Percentiles rank a stretch among this genome's conserved stretches.
phyloP scores from a whole-genome alignment of 208 protist species.

The Trypanosoma avium region DNA sequence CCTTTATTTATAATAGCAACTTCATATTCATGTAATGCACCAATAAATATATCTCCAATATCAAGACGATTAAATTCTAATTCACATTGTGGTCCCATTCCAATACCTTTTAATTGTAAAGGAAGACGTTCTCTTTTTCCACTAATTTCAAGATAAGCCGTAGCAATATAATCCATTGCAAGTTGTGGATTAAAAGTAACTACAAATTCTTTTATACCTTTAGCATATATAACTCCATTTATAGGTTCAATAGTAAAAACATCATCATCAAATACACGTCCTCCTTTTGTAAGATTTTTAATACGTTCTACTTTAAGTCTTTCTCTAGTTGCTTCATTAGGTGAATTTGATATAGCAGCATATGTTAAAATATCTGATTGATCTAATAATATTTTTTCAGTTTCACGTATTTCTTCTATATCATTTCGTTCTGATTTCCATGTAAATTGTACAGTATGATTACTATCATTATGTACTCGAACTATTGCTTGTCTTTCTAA shows the following conservation, averaged over 20 bases:
- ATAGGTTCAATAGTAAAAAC: constrained; percentile 90
- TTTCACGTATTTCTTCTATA: constrained; percentile 8
- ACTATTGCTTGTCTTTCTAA: constrained; percentile 85
- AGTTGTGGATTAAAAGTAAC: constrained; percentile 90
- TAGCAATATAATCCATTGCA: constrained; percentile 60
- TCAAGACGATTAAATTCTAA: constrained; percentile 90
- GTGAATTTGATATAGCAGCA: constrained; percentile 15
- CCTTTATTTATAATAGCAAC: constrained; percentile 90
- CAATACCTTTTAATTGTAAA: constrained; percentile 73
- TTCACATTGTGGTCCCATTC: constrained; percentile 86
- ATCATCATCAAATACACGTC: constrained; percentile 71
- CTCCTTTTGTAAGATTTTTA: constrained; percentile 14
- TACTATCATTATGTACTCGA: constrained; percentile 84
- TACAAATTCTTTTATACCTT: constrained; percentile 74
- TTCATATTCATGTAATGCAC: constrained; percentile 91
- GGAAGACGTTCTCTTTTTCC: constrained; percentile 73
- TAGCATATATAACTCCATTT: constrained; percentile 81
- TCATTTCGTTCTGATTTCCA: constrained; percentile 73
- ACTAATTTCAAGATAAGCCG: constrained; percentile 85
- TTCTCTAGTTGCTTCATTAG: constrained; percentile 12
- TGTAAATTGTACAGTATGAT: constrained; percentile 71
- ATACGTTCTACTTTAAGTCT: constrained; percentile 13
- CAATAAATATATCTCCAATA: constrained; percentile 95
- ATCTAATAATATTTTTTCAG: constrained; percentile 8
- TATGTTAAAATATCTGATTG: constrained; percentile 10